Evolutionary conservation across 805 yeast genomes (phyloP).

Genomic region (Candida easanensis): DNA sequence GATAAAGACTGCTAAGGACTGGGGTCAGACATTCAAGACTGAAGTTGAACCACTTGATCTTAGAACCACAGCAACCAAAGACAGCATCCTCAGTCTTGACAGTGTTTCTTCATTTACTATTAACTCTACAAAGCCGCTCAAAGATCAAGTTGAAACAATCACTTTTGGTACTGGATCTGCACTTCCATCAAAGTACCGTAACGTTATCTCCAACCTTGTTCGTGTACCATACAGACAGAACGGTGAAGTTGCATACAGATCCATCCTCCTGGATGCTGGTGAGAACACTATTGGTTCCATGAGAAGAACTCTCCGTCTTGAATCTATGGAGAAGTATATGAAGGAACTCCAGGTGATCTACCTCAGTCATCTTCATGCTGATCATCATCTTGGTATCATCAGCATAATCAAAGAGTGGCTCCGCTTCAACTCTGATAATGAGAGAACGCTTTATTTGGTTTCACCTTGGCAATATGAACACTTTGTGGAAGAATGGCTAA

Average conservation of each 20-base stretch:
- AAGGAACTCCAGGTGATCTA: slow-evolving; percentile 63
- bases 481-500: slow-evolving; percentile 69
- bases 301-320: slow-evolving; percentile 54
- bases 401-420: slow-evolving; percentile 70
- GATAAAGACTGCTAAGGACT: slow-evolving; percentile 17
- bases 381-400: slow-evolving; percentile 86
- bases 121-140: slow-evolving; percentile 24
- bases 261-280: slow-evolving; percentile 86
- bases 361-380: slow-evolving; percentile 93
- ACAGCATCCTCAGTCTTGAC: slow-evolving; percentile 3
- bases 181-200: slow-evolving; percentile 77
- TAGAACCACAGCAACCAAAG: slow-evolving; percentile 7
- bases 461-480: slow-evolving; percentile 72
- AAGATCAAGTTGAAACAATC: slow-evolving; percentile 60
- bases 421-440: slow-evolving; percentile 36
- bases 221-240: slow-evolving; percentile 53
- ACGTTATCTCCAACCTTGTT: slow-evolving; percentile 78
- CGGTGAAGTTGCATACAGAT: slow-evolving; percentile 32
- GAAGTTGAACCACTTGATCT: slow-evolving; percentile 28
- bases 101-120: slow-evolving; percentile 24
- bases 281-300: slow-evolving; percentile 84
- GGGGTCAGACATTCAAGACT: slow-evolving; percentile 27
- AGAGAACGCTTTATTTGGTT: slow-evolving; percentile 50
- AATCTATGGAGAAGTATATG: slow-evolving; percentile 42
- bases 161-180: slow-evolving; percentile 95